Conservation (phyloP, 1,284 basidiomycete species). For the Boletus sp. region DNA sequence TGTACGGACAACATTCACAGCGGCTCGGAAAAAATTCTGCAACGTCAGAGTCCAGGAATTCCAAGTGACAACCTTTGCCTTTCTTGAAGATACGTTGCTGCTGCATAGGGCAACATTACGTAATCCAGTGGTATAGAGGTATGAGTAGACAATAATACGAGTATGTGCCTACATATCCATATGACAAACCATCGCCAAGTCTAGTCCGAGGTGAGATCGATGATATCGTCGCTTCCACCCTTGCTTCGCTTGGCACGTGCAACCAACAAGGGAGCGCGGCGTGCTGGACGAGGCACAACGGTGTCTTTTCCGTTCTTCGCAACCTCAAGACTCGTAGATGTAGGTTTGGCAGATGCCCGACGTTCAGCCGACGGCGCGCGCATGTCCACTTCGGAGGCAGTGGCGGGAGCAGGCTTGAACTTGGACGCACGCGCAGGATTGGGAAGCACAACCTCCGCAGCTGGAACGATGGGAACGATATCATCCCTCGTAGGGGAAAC, state of each 20-base stretch:
- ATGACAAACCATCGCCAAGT: neutral
- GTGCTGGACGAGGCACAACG: neutral
- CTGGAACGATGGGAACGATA: neutral
- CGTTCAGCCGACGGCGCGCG: neutral
- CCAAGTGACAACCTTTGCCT: too few relatives aligned
- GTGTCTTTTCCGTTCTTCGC: neutral
- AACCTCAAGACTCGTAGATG: neutral
- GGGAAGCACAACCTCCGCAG: neutral
- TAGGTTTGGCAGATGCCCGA: neutral
- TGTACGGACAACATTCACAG: too few relatives aligned
- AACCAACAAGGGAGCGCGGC: slow-evolving; percentile 23
- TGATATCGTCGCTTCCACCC: slow-evolving; percentile 26
- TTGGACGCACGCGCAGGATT: slow-evolving; percentile 15
- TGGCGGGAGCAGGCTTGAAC: slow-evolving; percentile 19
- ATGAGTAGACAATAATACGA: too few relatives aligned
- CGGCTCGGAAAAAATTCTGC: too few relatives aligned
- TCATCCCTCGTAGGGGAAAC: neutral
- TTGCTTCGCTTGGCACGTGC: slow-evolving; percentile 22
- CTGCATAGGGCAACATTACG: too few relatives aligned
- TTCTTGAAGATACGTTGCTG: too few relatives aligned
- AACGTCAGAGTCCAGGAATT: too few relatives aligned
- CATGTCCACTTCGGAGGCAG: neutral
- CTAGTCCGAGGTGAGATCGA: slow-evolving; percentile 39
- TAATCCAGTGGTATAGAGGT: too few relatives aligned
- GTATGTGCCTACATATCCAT: neutral